A percentile compares a stretch with the other conserved stretches of the same genome.
phyloP scores from a whole-genome alignment of 2,329 filamentous ascomycete genomes.

The Colletotrichum nymphaeae region DNA sequence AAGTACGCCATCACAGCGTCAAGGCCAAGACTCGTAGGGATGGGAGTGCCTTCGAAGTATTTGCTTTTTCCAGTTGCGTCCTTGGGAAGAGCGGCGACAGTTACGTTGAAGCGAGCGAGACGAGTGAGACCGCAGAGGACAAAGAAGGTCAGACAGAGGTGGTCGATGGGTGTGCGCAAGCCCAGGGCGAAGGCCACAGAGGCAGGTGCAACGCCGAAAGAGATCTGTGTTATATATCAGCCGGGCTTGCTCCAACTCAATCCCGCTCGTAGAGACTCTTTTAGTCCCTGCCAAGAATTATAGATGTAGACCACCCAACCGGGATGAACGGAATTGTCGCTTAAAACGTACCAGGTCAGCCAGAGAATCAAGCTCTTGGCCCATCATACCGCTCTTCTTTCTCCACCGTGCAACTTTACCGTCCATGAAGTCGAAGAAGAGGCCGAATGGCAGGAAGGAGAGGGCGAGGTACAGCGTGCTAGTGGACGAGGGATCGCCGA shows the following conservation, averaged over 20 bases:
- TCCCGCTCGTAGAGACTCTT: neutral
- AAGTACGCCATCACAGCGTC: slow-evolving; percentile 91
- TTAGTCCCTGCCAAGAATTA: neutral
- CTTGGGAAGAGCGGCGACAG: slow-evolving; percentile 88
- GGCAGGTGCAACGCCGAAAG: slow-evolving; percentile 92
- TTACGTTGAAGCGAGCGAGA: slow-evolving; percentile 97
- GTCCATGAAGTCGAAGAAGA: slow-evolving; percentile 99
- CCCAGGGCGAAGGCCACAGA: slow-evolving; percentile 90
- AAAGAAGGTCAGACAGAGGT: slow-evolving; percentile 84
- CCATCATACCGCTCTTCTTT: slow-evolving; percentile 97
- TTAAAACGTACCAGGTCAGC: slow-evolving; percentile 82
- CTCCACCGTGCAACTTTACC: slow-evolving; percentile 97
- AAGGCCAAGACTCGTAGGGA: slow-evolving; percentile 87
- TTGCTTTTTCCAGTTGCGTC: slow-evolving; percentile 90
- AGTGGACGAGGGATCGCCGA: slow-evolving; percentile 74
- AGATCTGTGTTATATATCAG: slow-evolving; percentile 72
- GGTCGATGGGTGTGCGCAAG: slow-evolving; percentile 85
- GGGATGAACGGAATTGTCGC: neutral
- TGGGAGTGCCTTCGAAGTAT: slow-evolving; percentile 97
- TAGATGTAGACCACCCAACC: neutral
- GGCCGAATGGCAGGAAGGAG: slow-evolving; percentile 87
- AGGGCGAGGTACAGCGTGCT: slow-evolving; percentile 85
- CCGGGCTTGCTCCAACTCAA: neutral
- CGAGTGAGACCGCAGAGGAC: slow-evolving; percentile 94
- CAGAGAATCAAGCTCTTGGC: slow-evolving; percentile 94